A percentile compares a stretch with the other conserved stretches of the same genome.
Conservation (phyloP, 2,329 filamentous ascomycete genomes). For the Stachybotrys elegans region DNA sequence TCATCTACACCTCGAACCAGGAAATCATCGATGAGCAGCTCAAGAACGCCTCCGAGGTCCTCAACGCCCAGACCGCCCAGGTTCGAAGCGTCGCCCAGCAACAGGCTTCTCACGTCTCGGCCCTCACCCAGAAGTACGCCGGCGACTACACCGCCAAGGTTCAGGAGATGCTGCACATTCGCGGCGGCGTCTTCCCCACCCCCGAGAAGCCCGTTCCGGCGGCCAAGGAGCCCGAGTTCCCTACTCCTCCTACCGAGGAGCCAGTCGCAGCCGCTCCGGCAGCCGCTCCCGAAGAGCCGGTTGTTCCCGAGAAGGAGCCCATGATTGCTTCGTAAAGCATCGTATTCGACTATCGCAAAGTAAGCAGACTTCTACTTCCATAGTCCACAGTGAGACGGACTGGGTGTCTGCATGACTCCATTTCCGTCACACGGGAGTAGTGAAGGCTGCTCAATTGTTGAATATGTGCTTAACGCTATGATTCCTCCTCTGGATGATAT, state of each 20-base stretch:
- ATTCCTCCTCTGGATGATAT: too few relatives aligned
- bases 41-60: constrained; percentile 49
- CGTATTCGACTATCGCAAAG: too few relatives aligned
- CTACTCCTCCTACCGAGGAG: constrained; percentile 31
- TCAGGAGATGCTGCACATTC: constrained; percentile 55
- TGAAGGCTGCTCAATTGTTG: too few relatives aligned
- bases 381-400: too few relatives aligned
- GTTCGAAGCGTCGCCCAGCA: constrained; percentile 57
- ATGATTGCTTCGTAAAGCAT: constrained; percentile 4
- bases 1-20: constrained; percentile 63
- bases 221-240: constrained; percentile 27
- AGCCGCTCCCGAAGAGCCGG: constrained; percentile 19
- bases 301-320: constrained; percentile 16
- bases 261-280: constrained; percentile 18
- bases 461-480: too few relatives aligned
- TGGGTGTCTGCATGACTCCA: too few relatives aligned
- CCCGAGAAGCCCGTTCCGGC: constrained; percentile 27
- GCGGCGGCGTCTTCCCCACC: constrained; percentile 36
- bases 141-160: constrained; percentile 65
- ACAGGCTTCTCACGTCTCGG: constrained; percentile 58
- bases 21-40: constrained; percentile 64
- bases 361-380: too few relatives aligned
- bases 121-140: constrained; percentile 62
- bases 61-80: constrained; percentile 59
- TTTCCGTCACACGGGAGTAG: too few relatives aligned